These are phyloP conservation scores for Tulasnella calospora DNA, from an alignment of 768 basidiomycete species.

Conservation along the genomic window DNA sequence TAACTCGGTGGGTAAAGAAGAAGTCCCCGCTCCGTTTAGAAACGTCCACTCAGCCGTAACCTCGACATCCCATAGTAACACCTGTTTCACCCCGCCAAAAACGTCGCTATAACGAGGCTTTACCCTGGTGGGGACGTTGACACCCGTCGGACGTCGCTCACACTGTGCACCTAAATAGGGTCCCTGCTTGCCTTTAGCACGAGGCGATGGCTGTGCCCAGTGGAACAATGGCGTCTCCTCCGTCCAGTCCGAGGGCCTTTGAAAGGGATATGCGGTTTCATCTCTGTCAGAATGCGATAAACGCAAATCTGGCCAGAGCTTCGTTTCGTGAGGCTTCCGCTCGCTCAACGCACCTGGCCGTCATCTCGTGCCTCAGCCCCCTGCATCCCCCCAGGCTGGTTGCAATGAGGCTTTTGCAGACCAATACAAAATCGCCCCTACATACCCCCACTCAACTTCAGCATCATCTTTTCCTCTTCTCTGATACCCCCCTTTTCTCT, in stretches of 20 bases:
- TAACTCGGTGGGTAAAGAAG: background rate
- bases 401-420: constrained; percentile 1
- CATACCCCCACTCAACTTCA: background rate
- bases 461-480: background rate
- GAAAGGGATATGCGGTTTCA: background rate
- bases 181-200: background rate
- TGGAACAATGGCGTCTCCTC: background rate
- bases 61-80: background rate
- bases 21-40: background rate
- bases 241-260: background rate
- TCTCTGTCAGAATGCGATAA: background rate
- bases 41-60: background rate
- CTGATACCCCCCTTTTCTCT: constrained; percentile 5
- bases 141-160: background rate
- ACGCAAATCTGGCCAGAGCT: background rate
- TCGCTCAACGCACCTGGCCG: background rate
- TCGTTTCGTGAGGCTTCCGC: background rate
- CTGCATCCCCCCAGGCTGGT: background rate
- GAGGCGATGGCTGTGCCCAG: background rate
- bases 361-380: background rate
- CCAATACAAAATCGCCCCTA: background rate
- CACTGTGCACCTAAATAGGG: background rate
- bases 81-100: constrained; percentile 2
- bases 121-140: background rate
- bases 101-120: background rate